Evolutionary conservation across 371 early-diverging fungal genomes (phyloP), one percentile per base, ranked within the genome.

Genomic region (Lichtheimia ornata): DNA sequence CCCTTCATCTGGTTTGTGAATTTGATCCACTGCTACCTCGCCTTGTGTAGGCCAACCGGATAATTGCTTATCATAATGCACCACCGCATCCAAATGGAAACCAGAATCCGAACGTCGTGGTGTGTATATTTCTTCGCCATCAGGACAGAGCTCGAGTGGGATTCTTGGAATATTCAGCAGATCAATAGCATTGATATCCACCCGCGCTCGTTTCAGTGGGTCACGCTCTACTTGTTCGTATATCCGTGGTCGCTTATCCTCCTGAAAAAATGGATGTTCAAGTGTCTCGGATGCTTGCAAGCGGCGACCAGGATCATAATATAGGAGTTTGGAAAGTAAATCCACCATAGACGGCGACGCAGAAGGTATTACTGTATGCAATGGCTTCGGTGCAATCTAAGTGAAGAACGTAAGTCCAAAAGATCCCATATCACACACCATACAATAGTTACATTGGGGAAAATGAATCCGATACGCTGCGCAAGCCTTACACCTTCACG

Each of bases 401-500:
- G 30, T 15, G 20, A 42, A 56, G 24, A 49, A 54, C 14, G 15
- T 43, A 53, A 53, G 40, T n/a, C 2, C 14, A 56, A 52, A 14
- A 14, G 24, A 15, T 6, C 25, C 17, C 14, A 44, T 55, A 2
- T 13, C 13, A 30, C 18, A 55, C 30, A n/a, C 6, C 17, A 7
- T 20, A 5, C 25, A 24, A 14, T 3, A 41, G 51, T 62, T 53
- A 70, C 69, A 52, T 62, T 57, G 15, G 86, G 88, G 47, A 87
- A 88, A 55, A 79, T 72, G 70, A 87, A 84, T n/a, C 80, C 76
- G 71, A 86, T 84, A 22, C 73, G 67, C 3, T 73, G 59, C 0
- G 87, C 88, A 7, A 90, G 64, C 44, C 75, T 72, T 5, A 84
- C 71, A 15, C 93, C 93, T 61, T 88, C 88, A 43, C 77, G 76